Conservation (phyloP, 2,329 filamentous ascomycete species). For the Chaetomiaceae sp. region DNA sequence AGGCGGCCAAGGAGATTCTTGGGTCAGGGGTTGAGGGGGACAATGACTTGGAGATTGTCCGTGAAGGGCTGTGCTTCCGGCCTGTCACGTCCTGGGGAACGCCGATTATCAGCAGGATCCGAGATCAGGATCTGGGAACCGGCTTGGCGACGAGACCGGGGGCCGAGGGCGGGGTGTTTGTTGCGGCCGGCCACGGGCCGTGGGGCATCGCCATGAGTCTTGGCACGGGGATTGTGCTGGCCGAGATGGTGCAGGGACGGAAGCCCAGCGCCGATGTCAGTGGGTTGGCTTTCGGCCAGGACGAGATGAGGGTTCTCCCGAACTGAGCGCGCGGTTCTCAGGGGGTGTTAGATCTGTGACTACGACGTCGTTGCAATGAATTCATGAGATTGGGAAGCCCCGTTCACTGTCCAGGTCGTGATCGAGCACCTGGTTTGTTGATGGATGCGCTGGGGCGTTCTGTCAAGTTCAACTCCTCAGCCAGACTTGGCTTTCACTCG, state of each 20-base stretch:
- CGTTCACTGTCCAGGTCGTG: no score
- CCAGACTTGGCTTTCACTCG: no score
- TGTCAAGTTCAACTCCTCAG: no score
- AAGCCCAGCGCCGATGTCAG: conserved; percentile 56
- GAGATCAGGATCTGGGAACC: conserved; percentile 50
- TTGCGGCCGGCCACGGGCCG: conserved; percentile 69
- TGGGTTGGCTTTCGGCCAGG: conserved; percentile 34
- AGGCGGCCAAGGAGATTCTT: conserved; percentile 46
- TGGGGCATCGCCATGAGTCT: conserved; percentile 65
- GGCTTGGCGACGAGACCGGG: conserved; percentile 39
- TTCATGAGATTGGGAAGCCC: no score
- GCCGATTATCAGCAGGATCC: conserved; percentile 58
- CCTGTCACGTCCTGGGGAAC: conserved; percentile 60
- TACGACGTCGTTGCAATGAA: no score
- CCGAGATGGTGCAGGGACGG: conserved; percentile 62
- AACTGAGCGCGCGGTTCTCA: no score
- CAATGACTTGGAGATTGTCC: conserved; percentile 56
- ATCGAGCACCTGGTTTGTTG: no score
- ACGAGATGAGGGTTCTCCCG: background rate
- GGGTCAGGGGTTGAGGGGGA: conserved; percentile 29
- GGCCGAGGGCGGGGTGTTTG: conserved; percentile 58
- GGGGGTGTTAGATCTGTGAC: no score
- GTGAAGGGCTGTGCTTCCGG: conserved; percentile 67
- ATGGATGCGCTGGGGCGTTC: no score
- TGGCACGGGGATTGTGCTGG: conserved; percentile 66